phyloP scores from a whole-genome alignment of 2,329 filamentous ascomycete genomes.

The Talaromyces sp. region DNA sequence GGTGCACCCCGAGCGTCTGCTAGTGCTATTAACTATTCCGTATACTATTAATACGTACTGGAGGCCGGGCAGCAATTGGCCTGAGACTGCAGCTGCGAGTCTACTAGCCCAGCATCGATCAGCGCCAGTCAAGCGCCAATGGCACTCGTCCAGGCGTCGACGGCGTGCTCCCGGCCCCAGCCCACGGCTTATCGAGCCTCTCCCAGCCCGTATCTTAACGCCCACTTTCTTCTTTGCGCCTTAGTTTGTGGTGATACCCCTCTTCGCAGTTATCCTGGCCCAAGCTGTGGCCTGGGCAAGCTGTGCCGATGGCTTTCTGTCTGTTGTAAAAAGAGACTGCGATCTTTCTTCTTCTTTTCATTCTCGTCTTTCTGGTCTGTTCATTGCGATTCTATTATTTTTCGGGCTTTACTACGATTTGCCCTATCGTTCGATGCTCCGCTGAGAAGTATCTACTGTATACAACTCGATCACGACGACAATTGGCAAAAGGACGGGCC shows the following conservation, averaged over 20 bases:
- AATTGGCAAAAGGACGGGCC: slow-evolving; percentile 4
- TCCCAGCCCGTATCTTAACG: slow-evolving; percentile 7
- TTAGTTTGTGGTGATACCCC: background rate
- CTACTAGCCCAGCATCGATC: background rate
- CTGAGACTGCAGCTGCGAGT: background rate
- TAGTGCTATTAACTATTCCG: background rate
- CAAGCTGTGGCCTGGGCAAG: background rate
- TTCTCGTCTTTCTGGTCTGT: background rate
- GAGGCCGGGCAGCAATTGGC: background rate
- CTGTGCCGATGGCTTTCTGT: background rate
- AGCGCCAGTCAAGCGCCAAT: background rate
- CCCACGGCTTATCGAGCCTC: slow-evolving; percentile 5
- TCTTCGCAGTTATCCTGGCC: background rate
- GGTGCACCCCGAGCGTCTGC: background rate
- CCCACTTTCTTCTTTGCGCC: slow-evolving; percentile 1
- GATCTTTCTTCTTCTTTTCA: background rate
- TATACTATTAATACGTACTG: background rate
- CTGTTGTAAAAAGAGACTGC: background rate
- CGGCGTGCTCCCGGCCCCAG: background rate
- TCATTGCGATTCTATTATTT: background rate
- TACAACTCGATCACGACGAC: background rate
- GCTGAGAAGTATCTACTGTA: background rate
- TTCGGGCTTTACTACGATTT: background rate
- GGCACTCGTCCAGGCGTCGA: background rate
- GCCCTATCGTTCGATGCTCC: background rate